Evolutionary conservation across 1,139 yeast species (phyloP), one percentile per base, ranked within the genome.

Genomic region (Meyerozyma sp.): DNA sequence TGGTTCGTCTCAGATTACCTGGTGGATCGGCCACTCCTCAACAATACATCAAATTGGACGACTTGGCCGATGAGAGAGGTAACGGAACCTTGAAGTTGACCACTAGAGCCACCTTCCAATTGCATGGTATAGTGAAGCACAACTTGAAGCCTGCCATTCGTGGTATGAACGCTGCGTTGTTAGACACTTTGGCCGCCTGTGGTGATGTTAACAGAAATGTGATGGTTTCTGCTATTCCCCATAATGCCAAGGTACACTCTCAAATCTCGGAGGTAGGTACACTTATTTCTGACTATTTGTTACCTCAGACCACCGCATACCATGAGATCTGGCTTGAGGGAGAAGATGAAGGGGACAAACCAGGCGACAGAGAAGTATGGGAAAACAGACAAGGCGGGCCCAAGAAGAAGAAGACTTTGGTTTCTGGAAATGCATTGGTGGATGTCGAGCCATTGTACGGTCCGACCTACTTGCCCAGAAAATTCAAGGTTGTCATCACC

Each of bases 151-250:
- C 94, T 16, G 84, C 96, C 2, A 88, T 93, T 53, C 84, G 96
- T 70, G 96, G 94, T 41, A 90, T 93, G 84, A 91, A 91, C 63
- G 73, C 95, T 21, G 85, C 84, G 10, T 77, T 91, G 56, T 78
- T 93, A 82, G 98, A 93, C 61, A 91, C 98, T 11, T 78, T 93
- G 48, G 98, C 96, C 49, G 98, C 98, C 2, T 91, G 97, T 75
- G 98, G 98, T 73, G 98, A 93, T 70, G 98, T 91, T 37, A 88
- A 89, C 69, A 86, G 98, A 78, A 91, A 91, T 62, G 97, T 91
- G 41, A 91, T 91, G 83, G 77, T 88, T 45, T 81, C 94, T 49
- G 96, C 96, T 10, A 73, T 89, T 41, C 97, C 98, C 21, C 79
- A 78, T 40, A 89, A 89, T 60, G 87, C 93, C 41, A 82, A 82